Conservation (phyloP, 208 protist genomes). For the Trypanosoma grayi region DNA sequence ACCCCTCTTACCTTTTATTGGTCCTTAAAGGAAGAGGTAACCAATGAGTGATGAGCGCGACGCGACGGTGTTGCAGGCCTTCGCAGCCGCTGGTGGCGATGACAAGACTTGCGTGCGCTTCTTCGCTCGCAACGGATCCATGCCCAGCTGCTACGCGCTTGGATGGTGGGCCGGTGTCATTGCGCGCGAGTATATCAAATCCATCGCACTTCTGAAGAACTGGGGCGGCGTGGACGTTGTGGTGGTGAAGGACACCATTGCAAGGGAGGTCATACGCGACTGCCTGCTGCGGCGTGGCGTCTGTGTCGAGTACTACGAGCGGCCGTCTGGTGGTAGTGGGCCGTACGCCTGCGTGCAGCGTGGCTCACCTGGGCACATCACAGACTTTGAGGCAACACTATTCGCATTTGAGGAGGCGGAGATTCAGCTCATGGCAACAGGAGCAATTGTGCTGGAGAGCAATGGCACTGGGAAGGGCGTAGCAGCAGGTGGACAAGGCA, state of each 20-base stretch:
- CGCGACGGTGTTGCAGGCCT: slow-evolving; percentile 54
- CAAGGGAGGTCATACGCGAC: slow-evolving; percentile 82
- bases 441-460: slow-evolving; percentile 47
- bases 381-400: slow-evolving; percentile 87
- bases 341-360: slow-evolving; percentile 78
- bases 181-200: slow-evolving; percentile 88
- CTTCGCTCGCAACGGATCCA: slow-evolving; percentile 55
- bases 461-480: background rate
- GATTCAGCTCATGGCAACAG: slow-evolving; percentile 78
- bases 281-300: slow-evolving; percentile 77
- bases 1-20: too few species aligned
- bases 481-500: slow-evolving; percentile 19
- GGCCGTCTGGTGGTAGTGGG: slow-evolving; percentile 31
- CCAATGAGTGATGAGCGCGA: slow-evolving; percentile 78
- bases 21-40: background rate
- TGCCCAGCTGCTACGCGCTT: slow-evolving; percentile 70
- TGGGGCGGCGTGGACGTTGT: slow-evolving; percentile 68
- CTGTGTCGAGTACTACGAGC: slow-evolving; percentile 81
- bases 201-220: slow-evolving; percentile 70
- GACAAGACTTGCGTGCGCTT: slow-evolving; percentile 67
- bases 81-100: slow-evolving; percentile 58
- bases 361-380: slow-evolving; percentile 83
- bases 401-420: slow-evolving; percentile 88
- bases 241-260: slow-evolving; percentile 80
- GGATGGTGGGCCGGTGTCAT: slow-evolving; percentile 74